Conservation (phyloP, 1,284 basidiomycete genomes). For the Agroathelia rolfsii region DNA sequence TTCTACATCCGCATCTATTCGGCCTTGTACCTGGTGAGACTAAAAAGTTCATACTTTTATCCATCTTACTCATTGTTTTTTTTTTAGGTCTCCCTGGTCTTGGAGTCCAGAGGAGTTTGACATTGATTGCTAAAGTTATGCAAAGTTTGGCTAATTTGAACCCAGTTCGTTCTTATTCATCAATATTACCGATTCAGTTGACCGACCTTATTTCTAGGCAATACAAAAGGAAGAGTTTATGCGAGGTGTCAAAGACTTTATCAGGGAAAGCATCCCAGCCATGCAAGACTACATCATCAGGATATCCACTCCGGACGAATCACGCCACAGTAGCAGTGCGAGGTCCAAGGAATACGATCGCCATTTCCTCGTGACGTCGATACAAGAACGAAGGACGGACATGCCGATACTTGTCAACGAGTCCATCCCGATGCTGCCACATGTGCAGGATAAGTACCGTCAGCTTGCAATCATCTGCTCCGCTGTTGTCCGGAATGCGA, state of each 20-base stretch:
- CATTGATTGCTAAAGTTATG: conserved; percentile 68
- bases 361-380: conserved; percentile 39
- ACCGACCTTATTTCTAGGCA: conserved; percentile 25
- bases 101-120: conserved; percentile 64
- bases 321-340: conserved; percentile 19
- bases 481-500: conserved; percentile 55
- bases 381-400: conserved; percentile 40
- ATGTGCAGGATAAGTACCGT: conserved; percentile 60
- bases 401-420: conserved; percentile 55
- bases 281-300: conserved; percentile 70
- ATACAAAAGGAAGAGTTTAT: conserved; percentile 67
- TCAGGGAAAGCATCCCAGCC: conserved; percentile 43
- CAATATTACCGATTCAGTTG: conserved; percentile 3
- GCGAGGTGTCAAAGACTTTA: conserved; percentile 58
- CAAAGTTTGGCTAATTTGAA: conserved; percentile 76
- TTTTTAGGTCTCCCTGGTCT: conserved; percentile 49
- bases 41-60: conserved; percentile 9
- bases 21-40: conserved; percentile 58
- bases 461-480: conserved; percentile 66
- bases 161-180: conserved; percentile 33
- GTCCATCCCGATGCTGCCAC: conserved; percentile 57
- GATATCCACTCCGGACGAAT: conserved; percentile 47
- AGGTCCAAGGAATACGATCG: conserved; percentile 43
- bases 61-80: conserved; percentile 1
- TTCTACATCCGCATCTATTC: conserved; percentile 70